Evolutionary conservation across 208 protist genomes (phyloP), one percentile per base, ranked within the genome.

Genomic region (Leishmania arabica): DNA sequence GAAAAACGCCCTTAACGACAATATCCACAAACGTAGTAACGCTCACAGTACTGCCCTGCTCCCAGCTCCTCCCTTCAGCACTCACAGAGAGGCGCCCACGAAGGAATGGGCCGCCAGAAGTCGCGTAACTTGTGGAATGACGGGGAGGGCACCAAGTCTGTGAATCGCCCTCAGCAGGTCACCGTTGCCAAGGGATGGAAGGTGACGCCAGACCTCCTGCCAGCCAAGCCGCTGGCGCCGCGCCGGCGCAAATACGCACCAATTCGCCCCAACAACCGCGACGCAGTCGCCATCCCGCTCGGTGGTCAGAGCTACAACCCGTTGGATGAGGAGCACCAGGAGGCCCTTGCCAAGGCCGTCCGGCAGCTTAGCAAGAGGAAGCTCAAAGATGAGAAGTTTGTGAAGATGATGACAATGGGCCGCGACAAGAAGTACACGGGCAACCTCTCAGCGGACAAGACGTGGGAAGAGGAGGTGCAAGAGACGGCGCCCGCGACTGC

Each of bases 261-360:
- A 47, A 90, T 91, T 37, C 85, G 87, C 3, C 95, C 92, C 8
- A 97, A 97, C 87, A 92, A 93, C n/a, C 92, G 95, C 65, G 88
- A 84, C 17, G 95, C 95, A 51, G 92, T 97, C 27, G 73, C 93
- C 3, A 70, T 86, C 13, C 95, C 95, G 3, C 89, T 94, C 47
- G 86, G 72, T 13, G 95, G 95, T 0, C 95, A 97, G 80, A 96
- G 92, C 85, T 97, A 97, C 90, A 96, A 97, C 88, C 95, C 95
- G 0, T 37, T 78, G 17, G 90, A 96, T 77, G 85, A 82, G 11
- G 93, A 93, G 70, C 95, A 97, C 81, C 95, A 97, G 84, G 54
- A 72, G 31, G 95, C 92, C 13, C 90, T 97, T 13, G 60, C 64
- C 2, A 89, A 83, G 64, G 93, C 89, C 1, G 93, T 95, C 34